A percentile compares a stretch with the other conserved stretches of the same genome.
Evolutionary conservation across 1,284 basidiomycete species (phyloP).

Genomic region (Fomes fomentarius): DNA sequence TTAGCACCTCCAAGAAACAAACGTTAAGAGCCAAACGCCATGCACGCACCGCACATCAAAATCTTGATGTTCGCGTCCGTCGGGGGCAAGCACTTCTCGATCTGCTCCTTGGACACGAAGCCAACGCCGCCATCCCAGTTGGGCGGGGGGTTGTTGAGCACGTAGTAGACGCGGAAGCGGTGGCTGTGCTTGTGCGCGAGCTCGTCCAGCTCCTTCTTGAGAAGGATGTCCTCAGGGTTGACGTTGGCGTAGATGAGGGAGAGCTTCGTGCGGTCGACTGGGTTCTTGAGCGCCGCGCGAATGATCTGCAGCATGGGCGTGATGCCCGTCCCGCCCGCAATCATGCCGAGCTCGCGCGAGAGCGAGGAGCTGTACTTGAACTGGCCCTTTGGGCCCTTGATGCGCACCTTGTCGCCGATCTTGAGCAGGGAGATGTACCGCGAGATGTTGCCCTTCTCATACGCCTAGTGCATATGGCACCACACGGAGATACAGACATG

Average conservation of each 20-base stretch:
- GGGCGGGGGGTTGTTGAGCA: constrained; percentile 90
- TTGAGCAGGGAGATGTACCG: constrained; percentile 80
- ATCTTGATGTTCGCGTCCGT: constrained; percentile 74
- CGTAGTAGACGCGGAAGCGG: constrained; percentile 87
- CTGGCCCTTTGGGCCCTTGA: constrained; percentile 96
- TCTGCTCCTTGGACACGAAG: constrained; percentile 94
- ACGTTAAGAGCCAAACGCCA: background rate
- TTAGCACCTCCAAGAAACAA: constrained; percentile 2
- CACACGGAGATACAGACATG: background rate
- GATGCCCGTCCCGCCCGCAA: constrained; percentile 95
- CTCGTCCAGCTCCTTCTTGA: constrained; percentile 85
- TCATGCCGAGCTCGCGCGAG: constrained; percentile 87
- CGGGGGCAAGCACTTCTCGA: constrained; percentile 74
- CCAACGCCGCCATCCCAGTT: constrained; percentile 90
- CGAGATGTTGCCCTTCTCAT: constrained; percentile 97
- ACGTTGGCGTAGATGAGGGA: constrained; percentile 97
- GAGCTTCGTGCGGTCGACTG: constrained; percentile 80
- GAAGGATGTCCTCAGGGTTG: constrained; percentile 84
- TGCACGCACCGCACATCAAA: constrained; percentile 76
- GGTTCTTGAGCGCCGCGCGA: constrained; percentile 86
- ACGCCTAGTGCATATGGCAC: constrained; percentile 60
- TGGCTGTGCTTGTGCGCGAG: constrained; percentile 69
- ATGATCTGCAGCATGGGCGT: constrained; percentile 99
- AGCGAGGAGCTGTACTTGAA: constrained; percentile 81
- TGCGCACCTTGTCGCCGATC: constrained; percentile 82